Evolutionary conservation across 2,329 filamentous ascomycete genomes (phyloP).

Genomic region (Trichoderma hamatum): DNA sequence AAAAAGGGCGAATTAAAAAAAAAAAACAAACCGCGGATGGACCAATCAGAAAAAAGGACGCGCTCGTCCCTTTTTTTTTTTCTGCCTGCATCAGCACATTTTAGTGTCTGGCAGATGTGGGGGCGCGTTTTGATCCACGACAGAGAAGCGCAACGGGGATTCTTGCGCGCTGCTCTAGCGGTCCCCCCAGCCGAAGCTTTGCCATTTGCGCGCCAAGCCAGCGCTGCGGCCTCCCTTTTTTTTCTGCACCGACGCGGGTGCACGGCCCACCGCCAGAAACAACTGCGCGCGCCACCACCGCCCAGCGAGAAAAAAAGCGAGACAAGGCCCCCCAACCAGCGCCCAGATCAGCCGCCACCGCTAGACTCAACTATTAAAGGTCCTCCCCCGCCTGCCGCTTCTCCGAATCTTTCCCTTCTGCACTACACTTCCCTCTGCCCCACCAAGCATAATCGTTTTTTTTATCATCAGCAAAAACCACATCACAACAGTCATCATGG

Average conservation of each 20-base stretch:
- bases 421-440: conserved; percentile 44
- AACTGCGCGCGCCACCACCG: conserved; percentile 1
- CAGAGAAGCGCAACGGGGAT: no score
- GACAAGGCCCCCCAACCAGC: background rate
- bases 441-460: conserved; percentile 37
- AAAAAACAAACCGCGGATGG: background rate
- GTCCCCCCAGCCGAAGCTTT: no score
- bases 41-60: conserved; percentile 23
- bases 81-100: conserved; percentile 4
- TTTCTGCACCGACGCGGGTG: conserved; percentile 31
- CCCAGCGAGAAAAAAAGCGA: no score
- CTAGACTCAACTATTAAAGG: conserved; percentile 47
- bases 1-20: background rate
- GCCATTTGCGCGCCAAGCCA: background rate
- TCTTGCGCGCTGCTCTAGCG: no score
- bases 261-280: conserved; percentile 31
- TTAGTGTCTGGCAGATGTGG: background rate
- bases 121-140: background rate
- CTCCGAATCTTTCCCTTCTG: conserved; percentile 45
- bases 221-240: conserved; percentile 30
- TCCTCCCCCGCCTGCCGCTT: conserved; percentile 48
- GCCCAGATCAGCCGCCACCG: conserved; percentile 45
- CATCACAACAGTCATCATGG: conserved; percentile 54
- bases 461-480: conserved; percentile 34
- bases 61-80: conserved; percentile 1